These are phyloP conservation scores for Eragrostis tef DNA, from an alignment of 202 grass and related monocot genomes.

Conservation along the genomic window DNA sequence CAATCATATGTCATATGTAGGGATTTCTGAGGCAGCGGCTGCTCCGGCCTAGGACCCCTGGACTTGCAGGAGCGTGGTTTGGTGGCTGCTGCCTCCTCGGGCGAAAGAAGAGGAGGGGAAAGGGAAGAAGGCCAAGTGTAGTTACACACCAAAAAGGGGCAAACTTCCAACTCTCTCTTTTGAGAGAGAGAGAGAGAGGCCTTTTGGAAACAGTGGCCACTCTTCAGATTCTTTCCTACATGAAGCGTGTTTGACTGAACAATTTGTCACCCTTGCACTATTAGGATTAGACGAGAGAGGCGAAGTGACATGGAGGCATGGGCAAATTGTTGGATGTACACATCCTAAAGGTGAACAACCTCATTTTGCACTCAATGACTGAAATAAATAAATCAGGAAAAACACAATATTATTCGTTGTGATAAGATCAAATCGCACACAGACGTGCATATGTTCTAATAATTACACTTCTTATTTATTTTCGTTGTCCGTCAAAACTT, in stretches of 20 bases:
- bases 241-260: slow-evolving; percentile 99
- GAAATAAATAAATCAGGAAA: not conserved
- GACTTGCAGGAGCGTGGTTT: slow-evolving; percentile 48
- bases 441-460: not conserved
- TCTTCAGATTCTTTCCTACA: slow-evolving; percentile 81
- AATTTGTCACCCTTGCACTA: slow-evolving; percentile 77
- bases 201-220: slow-evolving; percentile 63
- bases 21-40: slow-evolving; percentile 51
- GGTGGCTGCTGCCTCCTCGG: slow-evolving; percentile 18
- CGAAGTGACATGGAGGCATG: slow-evolving; percentile 26
- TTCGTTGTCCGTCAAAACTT: not conserved
- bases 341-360: slow-evolving; percentile 25
- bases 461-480: not conserved
- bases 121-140: slow-evolving; percentile 30
- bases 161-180: slow-evolving; percentile 32
- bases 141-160: slow-evolving; percentile 36
- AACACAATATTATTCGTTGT: slow-evolving; percentile 35
- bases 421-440: slow-evolving; percentile 35
- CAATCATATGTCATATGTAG: slow-evolving; percentile 73
- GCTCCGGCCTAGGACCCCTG: slow-evolving; percentile 3
- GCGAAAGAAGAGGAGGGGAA: not conserved
- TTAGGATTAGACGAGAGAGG: slow-evolving; percentile 69
- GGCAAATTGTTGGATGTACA: slow-evolving; percentile 58
- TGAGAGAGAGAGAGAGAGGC: slow-evolving; percentile 27
- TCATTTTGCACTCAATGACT: slow-evolving; percentile 37